A percentile compares a stretch with the other conserved stretches of the same genome.
Evolutionary conservation across 1,284 basidiomycete genomes (phyloP).

Genomic region (Gomphus bonarii): DNA sequence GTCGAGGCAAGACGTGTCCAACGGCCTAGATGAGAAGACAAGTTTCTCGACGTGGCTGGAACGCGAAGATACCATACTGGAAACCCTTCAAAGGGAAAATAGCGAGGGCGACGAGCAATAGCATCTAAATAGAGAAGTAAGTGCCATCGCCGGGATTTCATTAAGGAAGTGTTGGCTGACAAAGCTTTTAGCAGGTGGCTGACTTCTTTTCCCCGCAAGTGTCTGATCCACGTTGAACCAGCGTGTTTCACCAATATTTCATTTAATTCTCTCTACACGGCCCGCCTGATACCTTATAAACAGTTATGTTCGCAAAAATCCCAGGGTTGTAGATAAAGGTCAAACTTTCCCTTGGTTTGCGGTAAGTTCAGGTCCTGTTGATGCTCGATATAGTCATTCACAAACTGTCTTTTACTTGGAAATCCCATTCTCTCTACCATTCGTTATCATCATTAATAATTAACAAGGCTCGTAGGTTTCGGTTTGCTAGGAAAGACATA

Average conservation of each 20-base stretch:
- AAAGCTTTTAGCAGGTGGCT: neutral
- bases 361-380: no score
- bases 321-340: no score
- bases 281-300: neutral
- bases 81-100: neutral
- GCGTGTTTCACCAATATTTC: no score
- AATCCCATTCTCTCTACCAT: no score
- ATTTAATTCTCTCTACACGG: neutral
- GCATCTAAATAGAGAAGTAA: neutral
- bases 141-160: neutral
- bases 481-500: neutral
- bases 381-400: no score
- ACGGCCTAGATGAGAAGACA: neutral
- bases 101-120: neutral
- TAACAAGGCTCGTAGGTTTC: no score
- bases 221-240: constrained; percentile 1
- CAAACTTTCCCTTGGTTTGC: no score
- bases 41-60: neutral
- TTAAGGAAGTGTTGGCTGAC: neutral
- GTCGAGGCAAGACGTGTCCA: neutral
- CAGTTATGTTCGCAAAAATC: no score
- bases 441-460: no score
- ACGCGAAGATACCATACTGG: neutral
- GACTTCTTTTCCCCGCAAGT: neutral
- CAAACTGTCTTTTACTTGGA: no score